phyloP scores from a whole-genome alignment of 306 rosid species.

The Cicer pinnatifidum region DNA sequence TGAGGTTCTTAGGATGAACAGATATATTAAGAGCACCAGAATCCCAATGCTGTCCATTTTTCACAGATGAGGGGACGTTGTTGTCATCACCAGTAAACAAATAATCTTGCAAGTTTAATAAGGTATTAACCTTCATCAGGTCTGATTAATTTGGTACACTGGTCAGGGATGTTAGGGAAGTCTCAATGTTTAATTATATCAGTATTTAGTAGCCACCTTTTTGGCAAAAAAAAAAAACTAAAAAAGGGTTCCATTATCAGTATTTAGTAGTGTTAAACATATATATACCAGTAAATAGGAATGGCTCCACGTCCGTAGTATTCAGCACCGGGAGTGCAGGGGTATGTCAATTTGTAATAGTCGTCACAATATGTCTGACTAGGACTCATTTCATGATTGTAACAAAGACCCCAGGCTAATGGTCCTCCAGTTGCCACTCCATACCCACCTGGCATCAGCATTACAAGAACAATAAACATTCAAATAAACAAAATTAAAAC shows the following conservation, averaged over 20 bases:
- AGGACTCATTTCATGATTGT: slow-evolving; percentile 95
- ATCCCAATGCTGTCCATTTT: background rate
- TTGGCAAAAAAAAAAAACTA: slow-evolving; percentile 2
- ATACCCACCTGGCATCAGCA: slow-evolving; percentile 79
- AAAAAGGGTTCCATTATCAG: background rate
- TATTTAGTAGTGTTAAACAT: background rate
- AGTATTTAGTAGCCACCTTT: background rate
- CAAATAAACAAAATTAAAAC: slow-evolving; percentile 9
- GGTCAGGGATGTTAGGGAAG: background rate
- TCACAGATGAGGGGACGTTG: background rate
- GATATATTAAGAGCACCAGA: background rate
- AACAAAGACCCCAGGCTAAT: slow-evolving; percentile 92
- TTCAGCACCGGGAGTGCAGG: slow-evolving; percentile 86
- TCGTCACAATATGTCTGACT: slow-evolving; percentile 88
- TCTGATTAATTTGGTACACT: slow-evolving; percentile 15
- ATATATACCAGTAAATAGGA: slow-evolving; percentile 82
- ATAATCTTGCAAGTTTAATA: slow-evolving; percentile 17
- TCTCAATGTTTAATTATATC: background rate
- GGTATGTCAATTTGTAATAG: slow-evolving; percentile 75
- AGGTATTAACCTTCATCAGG: background rate
- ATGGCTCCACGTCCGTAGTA: slow-evolving; percentile 99
- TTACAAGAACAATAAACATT: slow-evolving; percentile 26
- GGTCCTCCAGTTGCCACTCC: slow-evolving; percentile 99
- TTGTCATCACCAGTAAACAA: background rate
- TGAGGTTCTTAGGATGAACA: background rate